These are phyloP conservation scores for Aurantiochytrium sp. DNA, from an alignment of 108 stramenopile species.

Conservation along the genomic window DNA sequence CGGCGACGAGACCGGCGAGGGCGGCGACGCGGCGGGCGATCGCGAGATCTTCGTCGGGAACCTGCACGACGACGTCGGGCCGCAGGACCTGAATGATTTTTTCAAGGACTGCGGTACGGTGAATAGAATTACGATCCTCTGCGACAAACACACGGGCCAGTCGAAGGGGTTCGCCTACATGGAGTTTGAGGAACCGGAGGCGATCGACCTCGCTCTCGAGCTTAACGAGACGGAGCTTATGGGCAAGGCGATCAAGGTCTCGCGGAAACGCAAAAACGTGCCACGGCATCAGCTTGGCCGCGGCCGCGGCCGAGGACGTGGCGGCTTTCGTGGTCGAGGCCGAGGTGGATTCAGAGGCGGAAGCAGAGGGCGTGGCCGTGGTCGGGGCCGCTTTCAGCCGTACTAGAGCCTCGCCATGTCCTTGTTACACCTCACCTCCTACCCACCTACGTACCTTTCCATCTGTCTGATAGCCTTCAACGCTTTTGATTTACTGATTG, in stretches of 20 bases:
- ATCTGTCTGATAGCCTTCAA: not conserved
- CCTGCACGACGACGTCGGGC: constrained; percentile 87
- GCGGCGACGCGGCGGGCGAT: not conserved
- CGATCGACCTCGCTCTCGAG: constrained; percentile 82
- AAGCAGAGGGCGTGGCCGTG: not conserved
- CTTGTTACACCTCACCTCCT: not conserved
- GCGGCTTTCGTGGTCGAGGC: constrained; percentile 18
- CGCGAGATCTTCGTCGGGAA: constrained; percentile 82
- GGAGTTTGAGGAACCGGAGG: constrained; percentile 59
- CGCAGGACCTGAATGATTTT: constrained; percentile 83
- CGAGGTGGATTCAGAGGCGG: constrained; percentile 21
- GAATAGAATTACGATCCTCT: constrained; percentile 94
- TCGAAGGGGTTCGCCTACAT: constrained; percentile 71
- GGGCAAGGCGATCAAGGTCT: constrained; percentile 82
- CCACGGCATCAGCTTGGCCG: constrained; percentile 14
- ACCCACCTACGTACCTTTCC: not conserved
- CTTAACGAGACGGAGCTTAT: constrained; percentile 86
- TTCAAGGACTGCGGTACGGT: constrained; percentile 90
- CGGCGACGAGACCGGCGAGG: not conserved
- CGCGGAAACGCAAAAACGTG: constrained; percentile 70
- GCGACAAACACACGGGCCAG: constrained; percentile 85
- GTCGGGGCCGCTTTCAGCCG: constrained; percentile 11
- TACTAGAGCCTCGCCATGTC: not conserved
- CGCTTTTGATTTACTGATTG: no score
- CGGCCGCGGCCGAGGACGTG: constrained; percentile 12